These are phyloP conservation scores for Moniliella sp. DNA, from an alignment of 1,284 basidiomycete species.

Conservation along the genomic window DNA sequence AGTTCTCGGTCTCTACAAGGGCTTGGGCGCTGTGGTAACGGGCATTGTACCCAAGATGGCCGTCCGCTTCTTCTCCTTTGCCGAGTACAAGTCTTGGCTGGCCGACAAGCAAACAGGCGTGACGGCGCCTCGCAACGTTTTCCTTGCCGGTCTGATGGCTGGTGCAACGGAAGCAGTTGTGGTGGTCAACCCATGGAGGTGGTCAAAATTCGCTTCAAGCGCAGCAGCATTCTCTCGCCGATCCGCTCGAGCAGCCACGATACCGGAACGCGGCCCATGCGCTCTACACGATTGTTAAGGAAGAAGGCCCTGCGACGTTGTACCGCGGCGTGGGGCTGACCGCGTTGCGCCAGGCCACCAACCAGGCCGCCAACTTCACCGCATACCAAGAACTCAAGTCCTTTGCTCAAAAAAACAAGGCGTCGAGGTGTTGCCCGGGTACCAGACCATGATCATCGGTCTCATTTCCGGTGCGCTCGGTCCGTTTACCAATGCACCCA, in stretches of 20 bases:
- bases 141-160: conserved; percentile 72
- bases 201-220: conserved; percentile 96
- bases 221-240: conserved; percentile 86
- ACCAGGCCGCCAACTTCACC: conserved; percentile 96
- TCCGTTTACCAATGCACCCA: conserved; percentile 80
- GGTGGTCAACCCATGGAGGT: conserved; percentile 99
- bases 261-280: conserved; percentile 94
- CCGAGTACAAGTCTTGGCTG: conserved; percentile 68
- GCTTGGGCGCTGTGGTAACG: conserved; percentile 83
- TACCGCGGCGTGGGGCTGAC: conserved; percentile 80
- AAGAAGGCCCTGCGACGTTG: conserved; percentile 61
- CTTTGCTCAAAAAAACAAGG: conserved; percentile 50
- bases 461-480: conserved; percentile 91
- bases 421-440: conserved; percentile 50
- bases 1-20: conserved; percentile 87
- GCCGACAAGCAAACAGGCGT: conserved; percentile 55
- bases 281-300: conserved; percentile 76
- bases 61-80: conserved; percentile 92
- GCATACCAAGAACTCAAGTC: conserved; percentile 93
- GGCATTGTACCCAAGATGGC: conserved; percentile 96
- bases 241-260: conserved; percentile 74
- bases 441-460: conserved; percentile 68
- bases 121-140: conserved; percentile 52
- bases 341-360: conserved; percentile 84
- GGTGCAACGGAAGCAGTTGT: conserved; percentile 50